phyloP scores from a whole-genome alignment of 2,329 filamentous ascomycete species.

The Aureobasidium sp. region DNA sequence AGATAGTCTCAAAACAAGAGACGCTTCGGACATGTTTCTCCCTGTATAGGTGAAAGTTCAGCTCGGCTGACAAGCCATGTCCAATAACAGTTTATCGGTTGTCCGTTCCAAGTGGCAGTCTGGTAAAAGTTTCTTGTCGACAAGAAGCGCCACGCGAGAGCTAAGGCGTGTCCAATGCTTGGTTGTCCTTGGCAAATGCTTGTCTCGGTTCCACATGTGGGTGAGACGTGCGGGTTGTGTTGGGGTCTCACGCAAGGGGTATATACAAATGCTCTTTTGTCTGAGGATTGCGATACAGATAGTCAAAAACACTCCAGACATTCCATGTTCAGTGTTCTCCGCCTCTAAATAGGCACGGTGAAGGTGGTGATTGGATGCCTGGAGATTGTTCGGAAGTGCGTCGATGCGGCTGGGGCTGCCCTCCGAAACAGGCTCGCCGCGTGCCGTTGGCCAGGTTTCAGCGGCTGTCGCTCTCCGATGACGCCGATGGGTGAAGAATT shows the following conservation, averaged over 20 bases:
- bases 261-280: background rate
- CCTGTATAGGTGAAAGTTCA: background rate
- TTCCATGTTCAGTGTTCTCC: background rate
- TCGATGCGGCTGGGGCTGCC: background rate
- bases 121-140: background rate
- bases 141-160: background rate
- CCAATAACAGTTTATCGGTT: background rate
- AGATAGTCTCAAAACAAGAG: background rate
- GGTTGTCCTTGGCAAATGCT: background rate
- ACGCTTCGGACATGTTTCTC: background rate
- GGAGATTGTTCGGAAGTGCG: background rate
- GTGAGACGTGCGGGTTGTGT: background rate
- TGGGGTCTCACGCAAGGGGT: background rate
- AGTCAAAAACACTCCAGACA: background rate
- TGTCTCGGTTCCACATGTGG: background rate
- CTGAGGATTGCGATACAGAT: background rate
- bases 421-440: background rate
- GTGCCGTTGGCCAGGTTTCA: background rate
- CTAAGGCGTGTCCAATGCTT: slow-evolving; percentile 1
- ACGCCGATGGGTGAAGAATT: slow-evolving; percentile 1
- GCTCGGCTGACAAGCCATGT: background rate
- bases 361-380: background rate
- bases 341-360: background rate
- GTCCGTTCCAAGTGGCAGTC: background rate
- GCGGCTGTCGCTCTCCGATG: slow-evolving; percentile 5